These are phyloP conservation scores for Picochlorum sp. DNA, from an alignment of 139 green algal species.

Conservation along the genomic window DNA sequence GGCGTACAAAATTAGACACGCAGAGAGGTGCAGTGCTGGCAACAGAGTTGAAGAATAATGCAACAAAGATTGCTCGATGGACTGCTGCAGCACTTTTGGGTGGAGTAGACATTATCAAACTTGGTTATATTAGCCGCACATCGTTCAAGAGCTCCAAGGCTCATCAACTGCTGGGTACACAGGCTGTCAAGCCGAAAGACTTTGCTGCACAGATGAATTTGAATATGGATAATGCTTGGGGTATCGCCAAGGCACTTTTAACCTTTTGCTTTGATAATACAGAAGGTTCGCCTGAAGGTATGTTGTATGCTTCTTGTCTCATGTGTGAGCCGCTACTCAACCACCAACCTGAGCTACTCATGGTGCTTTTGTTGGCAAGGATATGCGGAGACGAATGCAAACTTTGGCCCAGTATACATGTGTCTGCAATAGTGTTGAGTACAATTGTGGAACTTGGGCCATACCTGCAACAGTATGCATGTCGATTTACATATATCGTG, in stretches of 20 bases:
- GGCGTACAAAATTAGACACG: slow-evolving; percentile 89
- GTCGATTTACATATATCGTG: not conserved
- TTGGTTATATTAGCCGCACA: slow-evolving; percentile 69
- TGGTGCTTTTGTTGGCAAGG: slow-evolving; percentile 18
- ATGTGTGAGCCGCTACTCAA: slow-evolving; percentile 10
- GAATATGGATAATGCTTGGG: slow-evolving; percentile 93
- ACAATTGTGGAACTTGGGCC: no score
- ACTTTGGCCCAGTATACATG: no score
- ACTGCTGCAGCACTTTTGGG: slow-evolving; percentile 81
- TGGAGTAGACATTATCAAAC: slow-evolving; percentile 88
- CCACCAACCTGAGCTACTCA: slow-evolving; percentile 5
- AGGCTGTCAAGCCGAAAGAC: slow-evolving; percentile 48
- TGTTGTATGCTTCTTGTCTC: slow-evolving; percentile 1
- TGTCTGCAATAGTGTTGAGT: no score
- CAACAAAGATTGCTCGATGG: slow-evolving; percentile 96
- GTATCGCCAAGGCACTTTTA: slow-evolving; percentile 79
- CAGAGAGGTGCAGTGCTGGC: slow-evolving; percentile 93
- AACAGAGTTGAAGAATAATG: slow-evolving; percentile 98
- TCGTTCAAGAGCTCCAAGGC: slow-evolving; percentile 62
- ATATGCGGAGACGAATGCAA: slow-evolving; percentile 14
- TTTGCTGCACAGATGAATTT: slow-evolving; percentile 91
- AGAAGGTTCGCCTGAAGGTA: slow-evolving; percentile 41
- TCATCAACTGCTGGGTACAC: slow-evolving; percentile 86
- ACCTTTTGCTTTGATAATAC: slow-evolving; percentile 72
- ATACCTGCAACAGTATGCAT: no score